Conservation (phyloP, 306 rosid species). For the Vigna mungo region DNA sequence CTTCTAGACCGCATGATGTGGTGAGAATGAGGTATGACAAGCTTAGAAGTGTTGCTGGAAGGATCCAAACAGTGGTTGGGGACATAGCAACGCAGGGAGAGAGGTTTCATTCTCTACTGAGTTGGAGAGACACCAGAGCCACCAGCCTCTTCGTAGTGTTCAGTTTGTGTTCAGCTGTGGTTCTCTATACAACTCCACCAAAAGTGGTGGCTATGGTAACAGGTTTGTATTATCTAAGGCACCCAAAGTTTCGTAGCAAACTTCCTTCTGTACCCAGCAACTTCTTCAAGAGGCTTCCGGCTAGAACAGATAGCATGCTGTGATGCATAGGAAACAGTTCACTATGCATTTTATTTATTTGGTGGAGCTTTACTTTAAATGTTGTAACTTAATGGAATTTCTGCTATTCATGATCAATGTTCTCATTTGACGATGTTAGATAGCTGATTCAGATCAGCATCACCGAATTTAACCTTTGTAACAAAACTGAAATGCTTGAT, state of each 20-base stretch:
- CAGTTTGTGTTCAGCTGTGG: constrained; percentile 73
- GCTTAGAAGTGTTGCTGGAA: constrained; percentile 88
- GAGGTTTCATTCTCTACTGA: constrained; percentile 79
- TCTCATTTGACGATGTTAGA: not conserved
- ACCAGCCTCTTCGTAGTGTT: constrained; percentile 76
- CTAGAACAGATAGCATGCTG: constrained; percentile 77
- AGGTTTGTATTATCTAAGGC: constrained; percentile 76
- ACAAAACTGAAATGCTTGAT: not conserved
- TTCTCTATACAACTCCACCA: constrained; percentile 77
- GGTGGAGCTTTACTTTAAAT: not conserved
- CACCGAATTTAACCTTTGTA: not conserved
- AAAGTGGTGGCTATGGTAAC: constrained; percentile 75
- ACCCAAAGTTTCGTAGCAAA: constrained; percentile 87
- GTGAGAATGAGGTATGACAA: constrained; percentile 92
- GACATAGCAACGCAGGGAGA: constrained; percentile 98
- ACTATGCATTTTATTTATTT: not conserved
- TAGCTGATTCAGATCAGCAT: not conserved
- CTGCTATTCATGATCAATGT: constrained; percentile 4
- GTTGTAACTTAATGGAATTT: not conserved
- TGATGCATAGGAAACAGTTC: constrained; percentile 39
- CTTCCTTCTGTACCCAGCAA: constrained; percentile 84
- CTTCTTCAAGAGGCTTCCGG: constrained; percentile 89
- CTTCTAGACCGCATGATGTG: constrained; percentile 65
- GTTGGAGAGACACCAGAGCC: constrained; percentile 97
- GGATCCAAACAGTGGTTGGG: constrained; percentile 92